Conservation (phyloP, 2,329 filamentous ascomycete species). For the Acephala macrosclerotiorum region DNA sequence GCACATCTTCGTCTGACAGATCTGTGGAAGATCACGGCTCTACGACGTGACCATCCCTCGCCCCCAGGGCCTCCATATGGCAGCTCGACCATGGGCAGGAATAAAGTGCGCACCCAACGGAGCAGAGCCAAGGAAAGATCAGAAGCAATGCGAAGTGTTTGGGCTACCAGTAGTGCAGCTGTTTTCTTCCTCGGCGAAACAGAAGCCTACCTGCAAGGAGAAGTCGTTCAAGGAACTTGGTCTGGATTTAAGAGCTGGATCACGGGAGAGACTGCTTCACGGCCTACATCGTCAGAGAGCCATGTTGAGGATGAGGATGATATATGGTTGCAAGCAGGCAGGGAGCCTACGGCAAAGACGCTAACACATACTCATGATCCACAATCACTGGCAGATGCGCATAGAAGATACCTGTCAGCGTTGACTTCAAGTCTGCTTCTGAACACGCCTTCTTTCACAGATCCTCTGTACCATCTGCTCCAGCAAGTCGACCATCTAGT, state of each 20-base stretch:
- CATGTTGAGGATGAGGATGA: constrained; percentile 46
- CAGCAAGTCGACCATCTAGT: constrained; percentile 83
- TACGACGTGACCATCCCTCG: constrained; percentile 79
- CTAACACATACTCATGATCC: constrained; percentile 69
- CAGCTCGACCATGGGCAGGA: constrained; percentile 65
- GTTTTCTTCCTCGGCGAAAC: constrained; percentile 91
- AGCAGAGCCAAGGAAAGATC: constrained; percentile 69
- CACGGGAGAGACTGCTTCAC: constrained; percentile 42
- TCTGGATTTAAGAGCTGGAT: constrained; percentile 82
- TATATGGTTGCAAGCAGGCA: constrained; percentile 50
- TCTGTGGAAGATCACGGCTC: constrained; percentile 84
- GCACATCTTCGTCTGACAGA: constrained; percentile 85
- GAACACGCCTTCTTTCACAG: constrained; percentile 68
- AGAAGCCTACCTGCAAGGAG: constrained; percentile 87
- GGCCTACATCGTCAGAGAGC: constrained; percentile 28
- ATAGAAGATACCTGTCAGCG: constrained; percentile 76
- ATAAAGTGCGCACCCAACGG: constrained; percentile 67
- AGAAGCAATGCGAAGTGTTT: constrained; percentile 78
- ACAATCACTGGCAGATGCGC: constrained; percentile 81
- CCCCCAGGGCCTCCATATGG: constrained; percentile 71
- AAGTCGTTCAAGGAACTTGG: constrained; percentile 85
- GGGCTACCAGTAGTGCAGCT: constrained; percentile 88
- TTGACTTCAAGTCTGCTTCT: constrained; percentile 73
- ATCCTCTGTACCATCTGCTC: constrained; percentile 70
- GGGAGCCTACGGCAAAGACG: constrained; percentile 32